Conservation (phyloP, 2,329 filamentous ascomycete genomes). For the Neopestalotiopsis clavispora region DNA sequence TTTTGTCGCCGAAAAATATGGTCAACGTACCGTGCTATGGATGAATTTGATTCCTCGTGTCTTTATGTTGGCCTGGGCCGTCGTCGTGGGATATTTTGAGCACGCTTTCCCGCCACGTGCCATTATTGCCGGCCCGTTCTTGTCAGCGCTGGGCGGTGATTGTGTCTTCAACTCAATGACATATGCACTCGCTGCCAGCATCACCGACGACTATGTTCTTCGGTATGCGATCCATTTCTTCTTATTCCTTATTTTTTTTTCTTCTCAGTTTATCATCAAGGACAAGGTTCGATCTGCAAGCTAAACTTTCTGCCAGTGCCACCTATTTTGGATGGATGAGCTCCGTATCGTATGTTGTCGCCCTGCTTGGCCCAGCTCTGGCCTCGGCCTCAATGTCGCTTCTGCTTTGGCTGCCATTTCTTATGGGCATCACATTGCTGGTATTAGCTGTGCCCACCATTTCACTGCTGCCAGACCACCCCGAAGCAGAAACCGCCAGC, state of each 20-base stretch:
- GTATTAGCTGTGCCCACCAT: conserved; percentile 39
- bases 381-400: conserved; percentile 51
- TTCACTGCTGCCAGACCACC: conserved; percentile 31
- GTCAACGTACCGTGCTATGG: conserved; percentile 43
- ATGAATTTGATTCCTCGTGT: conserved; percentile 49
- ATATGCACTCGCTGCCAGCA: conserved; percentile 48
- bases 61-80: conserved; percentile 45
- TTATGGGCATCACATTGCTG: conserved; percentile 43
- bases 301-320: conserved; percentile 37
- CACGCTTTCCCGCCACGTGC: conserved; percentile 41
- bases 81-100: conserved; percentile 44
- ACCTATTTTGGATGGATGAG: conserved; percentile 57
- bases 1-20: conserved; percentile 49
- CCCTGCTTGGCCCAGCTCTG: conserved; percentile 50
- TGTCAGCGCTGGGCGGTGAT: conserved; percentile 53
- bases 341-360: conserved; percentile 52
- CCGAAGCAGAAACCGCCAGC: conserved; percentile 4
- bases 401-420: conserved; percentile 49
- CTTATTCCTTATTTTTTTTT: too few relatives aligned
- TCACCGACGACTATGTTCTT: conserved; percentile 48
- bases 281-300: neutral
- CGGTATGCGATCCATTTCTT: conserved; percentile 28
- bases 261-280: neutral
- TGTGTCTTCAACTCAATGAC: conserved; percentile 56
- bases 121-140: conserved; percentile 44